Percentiles rank a stretch among this genome's conserved stretches.
These are phyloP conservation scores for Agaricus blazei DNA, from an alignment of 768 basidiomycete genomes.

Conservation along the genomic window DNA sequence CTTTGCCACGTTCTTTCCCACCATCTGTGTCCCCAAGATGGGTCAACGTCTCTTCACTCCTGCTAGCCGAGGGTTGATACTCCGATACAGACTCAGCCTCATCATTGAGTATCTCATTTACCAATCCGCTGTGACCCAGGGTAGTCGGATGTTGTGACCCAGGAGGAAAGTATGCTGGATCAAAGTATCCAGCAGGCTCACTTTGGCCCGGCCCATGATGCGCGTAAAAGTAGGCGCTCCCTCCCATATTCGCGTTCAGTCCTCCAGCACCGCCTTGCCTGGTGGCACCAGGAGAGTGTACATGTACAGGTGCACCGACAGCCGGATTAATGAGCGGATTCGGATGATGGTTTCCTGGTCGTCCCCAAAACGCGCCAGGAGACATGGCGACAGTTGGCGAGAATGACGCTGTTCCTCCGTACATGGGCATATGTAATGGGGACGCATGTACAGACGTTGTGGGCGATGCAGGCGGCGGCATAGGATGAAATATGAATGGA, in stretches of 20 bases:
- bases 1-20: neutral
- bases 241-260: neutral
- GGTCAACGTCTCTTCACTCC: neutral
- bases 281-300: conserved; percentile 16
- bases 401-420: conserved; percentile 33
- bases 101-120: conserved; percentile 32
- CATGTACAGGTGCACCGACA: conserved; percentile 40
- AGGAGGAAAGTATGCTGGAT: conserved; percentile 35
- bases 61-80: neutral
- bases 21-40: neutral
- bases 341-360: conserved; percentile 33
- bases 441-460: conserved; percentile 3
- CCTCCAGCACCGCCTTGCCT: neutral
- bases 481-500: conserved; percentile 77
- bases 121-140: conserved; percentile 20
- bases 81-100: neutral
- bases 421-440: conserved; percentile 11
- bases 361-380: conserved; percentile 73
- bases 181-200: conserved; percentile 41
- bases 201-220: conserved; percentile 20
- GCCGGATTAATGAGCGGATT: conserved; percentile 42
- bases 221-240: conserved; percentile 19
- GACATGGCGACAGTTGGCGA: conserved; percentile 71
- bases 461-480: conserved; percentile 13
- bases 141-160: conserved; percentile 11